phyloP scores from a whole-genome alignment of 768 basidiomycete genomes.

The Pleurotus ostreatus region DNA sequence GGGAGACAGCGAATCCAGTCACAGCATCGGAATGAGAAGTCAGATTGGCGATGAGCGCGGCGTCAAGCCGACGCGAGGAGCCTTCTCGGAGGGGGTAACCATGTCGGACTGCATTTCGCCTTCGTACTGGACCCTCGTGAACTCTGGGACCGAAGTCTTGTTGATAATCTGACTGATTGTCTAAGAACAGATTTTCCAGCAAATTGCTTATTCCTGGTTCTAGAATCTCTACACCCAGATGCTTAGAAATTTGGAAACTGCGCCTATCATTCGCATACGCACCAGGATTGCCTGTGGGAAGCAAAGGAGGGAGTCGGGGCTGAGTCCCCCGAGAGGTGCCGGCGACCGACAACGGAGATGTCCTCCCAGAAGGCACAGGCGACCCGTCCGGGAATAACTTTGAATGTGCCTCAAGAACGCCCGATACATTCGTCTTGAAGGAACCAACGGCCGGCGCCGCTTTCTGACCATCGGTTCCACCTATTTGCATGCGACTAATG shows the following conservation, averaged over 20 bases:
- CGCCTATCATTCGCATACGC: slow-evolving; percentile 15
- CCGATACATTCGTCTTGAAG: slow-evolving; percentile 77
- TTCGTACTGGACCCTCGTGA: slow-evolving; percentile 74
- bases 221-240: slow-evolving; percentile 61
- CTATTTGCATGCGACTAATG: slow-evolving; percentile 62
- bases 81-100: slow-evolving; percentile 66
- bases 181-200: slow-evolving; percentile 85
- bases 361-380: slow-evolving; percentile 69
- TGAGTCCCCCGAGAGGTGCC: slow-evolving; percentile 48
- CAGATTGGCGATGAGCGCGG: slow-evolving; percentile 80
- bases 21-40: slow-evolving; percentile 78
- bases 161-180: slow-evolving; percentile 80
- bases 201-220: slow-evolving; percentile 88
- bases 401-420: slow-evolving; percentile 74
- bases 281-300: slow-evolving; percentile 75
- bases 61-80: slow-evolving; percentile 57
- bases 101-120: slow-evolving; percentile 70
- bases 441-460: slow-evolving; percentile 89
- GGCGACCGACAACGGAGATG: slow-evolving; percentile 69
- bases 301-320: slow-evolving; percentile 45
- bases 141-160: slow-evolving; percentile 91
- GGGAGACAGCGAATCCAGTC: slow-evolving; percentile 80
- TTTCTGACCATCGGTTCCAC: slow-evolving; percentile 74
- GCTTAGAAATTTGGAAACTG: slow-evolving; percentile 1
- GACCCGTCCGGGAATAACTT: slow-evolving; percentile 64